These are phyloP conservation scores for Arthrobotrys sinensis DNA, from an alignment of 2,329 filamentous ascomycete genomes.

Conservation along the genomic window DNA sequence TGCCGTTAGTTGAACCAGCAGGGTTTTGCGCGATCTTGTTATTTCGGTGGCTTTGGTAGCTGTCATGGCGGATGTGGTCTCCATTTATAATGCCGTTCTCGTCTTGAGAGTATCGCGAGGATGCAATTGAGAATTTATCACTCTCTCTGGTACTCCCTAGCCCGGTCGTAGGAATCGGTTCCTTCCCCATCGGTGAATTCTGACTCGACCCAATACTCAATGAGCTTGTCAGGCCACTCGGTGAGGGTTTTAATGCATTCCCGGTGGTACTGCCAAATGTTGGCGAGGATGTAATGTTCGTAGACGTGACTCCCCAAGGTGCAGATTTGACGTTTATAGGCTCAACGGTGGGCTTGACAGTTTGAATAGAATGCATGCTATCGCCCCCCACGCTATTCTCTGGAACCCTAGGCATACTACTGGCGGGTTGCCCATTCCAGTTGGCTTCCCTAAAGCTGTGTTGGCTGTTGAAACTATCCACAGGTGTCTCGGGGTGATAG, in stretches of 20 bases:
- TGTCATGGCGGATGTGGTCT: slow-evolving; percentile 2
- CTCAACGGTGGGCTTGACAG: slow-evolving; percentile 34
- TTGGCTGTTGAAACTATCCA: slow-evolving; percentile 55
- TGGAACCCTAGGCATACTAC: slow-evolving; percentile 33
- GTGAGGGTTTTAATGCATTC: slow-evolving; percentile 39
- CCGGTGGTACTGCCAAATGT: slow-evolving; percentile 39
- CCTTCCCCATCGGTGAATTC: slow-evolving; percentile 41
- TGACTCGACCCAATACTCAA: slow-evolving; percentile 50
- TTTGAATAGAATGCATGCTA: slow-evolving; percentile 34
- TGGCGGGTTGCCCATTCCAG: slow-evolving; percentile 16
- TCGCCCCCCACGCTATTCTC: slow-evolving; percentile 46
- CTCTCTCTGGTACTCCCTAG: neutral
- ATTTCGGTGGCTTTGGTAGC: slow-evolving; percentile 29
- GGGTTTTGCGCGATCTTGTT: slow-evolving; percentile 14
- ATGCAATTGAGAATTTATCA: slow-evolving; percentile 39
- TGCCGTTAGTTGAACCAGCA: neutral
- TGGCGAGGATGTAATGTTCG: slow-evolving; percentile 44
- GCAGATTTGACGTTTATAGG: slow-evolving; percentile 55
- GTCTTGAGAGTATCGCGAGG: slow-evolving; percentile 48
- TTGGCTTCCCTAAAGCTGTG: slow-evolving; percentile 53
- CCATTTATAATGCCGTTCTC: slow-evolving; percentile 30
- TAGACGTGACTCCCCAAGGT: slow-evolving; percentile 56
- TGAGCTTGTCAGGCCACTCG: slow-evolving; percentile 41
- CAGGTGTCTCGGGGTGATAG: slow-evolving; percentile 58
- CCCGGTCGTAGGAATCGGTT: slow-evolving; percentile 18